Percentiles rank a stretch among this genome's conserved stretches.
These are phyloP conservation scores for Casuarina cunninghamiana DNA, from an alignment of 306 rosid species.

Conservation along the genomic window DNA sequence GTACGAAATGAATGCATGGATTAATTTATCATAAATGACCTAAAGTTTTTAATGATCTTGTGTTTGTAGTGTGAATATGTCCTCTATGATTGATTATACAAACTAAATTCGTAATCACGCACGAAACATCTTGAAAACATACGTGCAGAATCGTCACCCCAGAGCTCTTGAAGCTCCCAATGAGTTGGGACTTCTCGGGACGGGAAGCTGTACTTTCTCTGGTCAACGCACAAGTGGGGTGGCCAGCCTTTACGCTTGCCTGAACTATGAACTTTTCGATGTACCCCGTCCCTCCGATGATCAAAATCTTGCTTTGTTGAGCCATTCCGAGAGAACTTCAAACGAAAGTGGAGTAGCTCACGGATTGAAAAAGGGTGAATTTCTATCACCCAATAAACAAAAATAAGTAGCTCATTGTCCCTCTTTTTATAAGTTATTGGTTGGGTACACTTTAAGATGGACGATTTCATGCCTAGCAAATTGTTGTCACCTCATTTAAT, in stretches of 20 bases:
- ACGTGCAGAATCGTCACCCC: conserved; percentile 36
- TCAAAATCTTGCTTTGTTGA: conserved; percentile 34
- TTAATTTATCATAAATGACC: too few relatives aligned
- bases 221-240: conserved; percentile 35
- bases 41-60: too few relatives aligned
- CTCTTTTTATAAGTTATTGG: too few relatives aligned
- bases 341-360: too few relatives aligned
- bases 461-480: too few relatives aligned
- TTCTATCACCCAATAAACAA: too few relatives aligned
- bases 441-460: too few relatives aligned
- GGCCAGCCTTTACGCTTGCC: conserved; percentile 41
- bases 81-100: not conserved
- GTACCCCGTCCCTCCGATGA: conserved; percentile 44
- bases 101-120: not conserved
- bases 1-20: too few relatives aligned
- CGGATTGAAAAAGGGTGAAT: too few relatives aligned
- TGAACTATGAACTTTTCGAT: conserved; percentile 40
- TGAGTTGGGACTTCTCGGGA: conserved; percentile 18
- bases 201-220: conserved; percentile 17
- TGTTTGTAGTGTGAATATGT: too few relatives aligned
- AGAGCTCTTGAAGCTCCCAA: conserved; percentile 32
- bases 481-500: too few relatives aligned
- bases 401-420: too few relatives aligned
- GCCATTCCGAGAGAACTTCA: not conserved
- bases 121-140: not conserved